These are phyloP conservation scores for Lanmaoa rubissima DNA, from an alignment of 768 basidiomycete species.

Conservation along the genomic window DNA sequence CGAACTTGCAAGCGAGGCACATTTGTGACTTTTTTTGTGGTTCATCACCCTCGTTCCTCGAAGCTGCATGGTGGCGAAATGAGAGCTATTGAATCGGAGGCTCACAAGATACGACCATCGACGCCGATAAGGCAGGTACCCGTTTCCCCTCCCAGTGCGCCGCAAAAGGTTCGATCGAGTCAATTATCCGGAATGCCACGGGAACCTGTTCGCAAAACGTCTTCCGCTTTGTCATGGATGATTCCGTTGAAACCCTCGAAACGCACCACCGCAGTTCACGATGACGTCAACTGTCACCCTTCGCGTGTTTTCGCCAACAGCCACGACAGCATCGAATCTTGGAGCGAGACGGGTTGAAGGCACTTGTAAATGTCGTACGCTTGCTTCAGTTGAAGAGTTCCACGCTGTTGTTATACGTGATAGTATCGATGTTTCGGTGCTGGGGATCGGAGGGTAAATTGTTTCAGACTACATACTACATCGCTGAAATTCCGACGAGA, in stretches of 20 bases:
- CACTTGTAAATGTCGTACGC: not conserved
- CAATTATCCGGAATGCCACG: constrained; percentile 7
- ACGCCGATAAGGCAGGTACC: constrained; percentile 23
- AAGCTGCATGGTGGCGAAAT: constrained; percentile 8
- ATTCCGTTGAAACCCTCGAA: constrained; percentile 15
- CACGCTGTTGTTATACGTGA: constrained; percentile 16
- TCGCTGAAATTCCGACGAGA: not conserved
- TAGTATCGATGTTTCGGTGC: not conserved
- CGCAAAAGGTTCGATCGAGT: constrained; percentile 25
- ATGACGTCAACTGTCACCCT: constrained; percentile 7
- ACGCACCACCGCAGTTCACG: not conserved
- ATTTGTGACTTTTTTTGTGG: not conserved
- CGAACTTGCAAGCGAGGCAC: constrained; percentile 1
- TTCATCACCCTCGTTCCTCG: not conserved
- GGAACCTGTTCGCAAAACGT: constrained; percentile 16
- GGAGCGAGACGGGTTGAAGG: constrained; percentile 22
- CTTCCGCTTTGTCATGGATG: constrained; percentile 32
- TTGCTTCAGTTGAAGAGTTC: constrained; percentile 6
- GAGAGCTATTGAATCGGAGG: not conserved
- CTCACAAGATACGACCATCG: constrained; percentile 3
- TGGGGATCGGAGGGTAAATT: not conserved
- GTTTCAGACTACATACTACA: not conserved
- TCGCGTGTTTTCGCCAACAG: constrained; percentile 13
- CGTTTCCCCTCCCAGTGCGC: constrained; percentile 22
- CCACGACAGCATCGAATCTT: constrained; percentile 39